A percentile compares a stretch with the other conserved stretches of the same genome.
Conservation (phyloP, 768 basidiomycete species). For the Termitomyces bulborhizus region DNA sequence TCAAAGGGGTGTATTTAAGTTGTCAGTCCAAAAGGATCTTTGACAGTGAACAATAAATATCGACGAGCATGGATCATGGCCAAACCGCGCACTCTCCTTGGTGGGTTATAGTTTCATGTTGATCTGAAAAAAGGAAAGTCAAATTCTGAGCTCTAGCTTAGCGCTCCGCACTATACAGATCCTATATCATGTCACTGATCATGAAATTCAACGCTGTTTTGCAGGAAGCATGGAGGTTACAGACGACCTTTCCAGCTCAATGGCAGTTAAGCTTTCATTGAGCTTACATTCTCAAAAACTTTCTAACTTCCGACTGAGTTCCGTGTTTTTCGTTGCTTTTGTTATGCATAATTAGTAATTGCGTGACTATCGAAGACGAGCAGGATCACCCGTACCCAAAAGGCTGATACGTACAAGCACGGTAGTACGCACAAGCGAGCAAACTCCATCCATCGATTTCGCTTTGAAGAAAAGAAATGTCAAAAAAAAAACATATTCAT, state of each 20-base stretch:
- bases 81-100: neutral
- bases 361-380: neutral
- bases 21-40: too few species aligned
- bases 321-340: neutral
- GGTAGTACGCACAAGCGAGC: too few species aligned
- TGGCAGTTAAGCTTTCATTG: neutral
- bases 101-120: too few species aligned
- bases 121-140: too few species aligned
- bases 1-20: too few species aligned
- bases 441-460: too few species aligned
- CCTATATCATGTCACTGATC: neutral
- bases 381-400: too few species aligned
- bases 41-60: too few species aligned
- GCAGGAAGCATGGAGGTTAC: neutral
- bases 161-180: neutral
- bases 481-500: too few species aligned
- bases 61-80: neutral
- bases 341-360: neutral
- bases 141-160: neutral
- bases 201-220: neutral
- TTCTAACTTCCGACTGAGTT: neutral
- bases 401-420: too few species aligned
- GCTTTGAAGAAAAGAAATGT: too few species aligned
- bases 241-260: neutral
- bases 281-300: neutral